A percentile compares a stretch with the other conserved stretches of the same genome.
These are phyloP conservation scores for Aaosphaeria pasadenensis DNA, from an alignment of 2,329 filamentous ascomycete species.

Conservation along the genomic window DNA sequence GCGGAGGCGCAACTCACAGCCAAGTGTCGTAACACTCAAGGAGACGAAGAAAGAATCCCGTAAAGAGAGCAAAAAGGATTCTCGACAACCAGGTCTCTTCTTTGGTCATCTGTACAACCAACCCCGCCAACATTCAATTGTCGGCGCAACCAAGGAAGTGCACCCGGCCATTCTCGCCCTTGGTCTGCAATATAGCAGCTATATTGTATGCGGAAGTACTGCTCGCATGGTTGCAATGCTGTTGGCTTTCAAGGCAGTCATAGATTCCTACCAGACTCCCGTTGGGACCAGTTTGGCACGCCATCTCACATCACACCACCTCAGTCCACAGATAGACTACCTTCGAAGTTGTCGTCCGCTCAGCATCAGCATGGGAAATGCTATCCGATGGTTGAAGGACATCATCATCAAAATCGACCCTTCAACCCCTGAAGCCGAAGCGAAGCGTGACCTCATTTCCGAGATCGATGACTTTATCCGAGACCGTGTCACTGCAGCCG, in stretches of 20 bases:
- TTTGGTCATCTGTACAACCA: conserved; percentile 79
- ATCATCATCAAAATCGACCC: conserved; percentile 89
- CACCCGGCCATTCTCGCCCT: conserved; percentile 82
- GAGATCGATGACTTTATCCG: conserved; percentile 87
- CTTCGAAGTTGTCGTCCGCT: conserved; percentile 91
- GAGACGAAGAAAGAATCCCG: conserved; percentile 23
- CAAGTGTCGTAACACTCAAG: conserved; percentile 15
- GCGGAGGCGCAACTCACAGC: conserved; percentile 31
- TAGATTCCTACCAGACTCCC: conserved; percentile 89
- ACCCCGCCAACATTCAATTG: conserved; percentile 64
- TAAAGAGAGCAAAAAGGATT: conserved; percentile 33
- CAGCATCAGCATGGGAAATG: conserved; percentile 95
- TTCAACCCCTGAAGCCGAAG: conserved; percentile 74
- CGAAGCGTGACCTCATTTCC: conserved; percentile 74
- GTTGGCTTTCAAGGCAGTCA: conserved; percentile 86
- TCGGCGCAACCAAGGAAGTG: conserved; percentile 65
- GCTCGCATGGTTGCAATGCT: conserved; percentile 84
- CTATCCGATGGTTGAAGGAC: conserved; percentile 90
- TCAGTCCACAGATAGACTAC: conserved; percentile 94
- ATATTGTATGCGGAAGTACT: conserved; percentile 85
- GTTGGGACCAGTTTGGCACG: conserved; percentile 79
- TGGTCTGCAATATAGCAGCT: conserved; percentile 86
- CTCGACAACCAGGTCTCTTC: conserved; percentile 59
- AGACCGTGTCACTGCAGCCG: conserved; percentile 84
- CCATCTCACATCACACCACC: conserved; percentile 85